Conservation (phyloP, 495 filamentous ascomycete species). For the Xylaria bambusicola region DNA sequence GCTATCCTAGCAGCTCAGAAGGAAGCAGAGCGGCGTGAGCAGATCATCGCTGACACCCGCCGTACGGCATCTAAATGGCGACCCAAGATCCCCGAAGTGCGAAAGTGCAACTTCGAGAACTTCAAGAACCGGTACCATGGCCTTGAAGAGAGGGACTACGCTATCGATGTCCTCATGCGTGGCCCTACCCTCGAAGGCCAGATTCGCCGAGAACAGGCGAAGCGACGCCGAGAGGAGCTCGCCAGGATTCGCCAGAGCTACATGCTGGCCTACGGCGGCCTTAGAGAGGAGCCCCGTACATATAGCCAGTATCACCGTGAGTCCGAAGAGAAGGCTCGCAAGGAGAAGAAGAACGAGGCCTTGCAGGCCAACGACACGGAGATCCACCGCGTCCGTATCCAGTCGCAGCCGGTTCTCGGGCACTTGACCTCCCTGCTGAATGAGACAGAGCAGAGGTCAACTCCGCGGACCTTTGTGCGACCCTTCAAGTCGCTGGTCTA, state of each 20-base stretch:
- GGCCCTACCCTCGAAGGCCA: slow-evolving; percentile 33
- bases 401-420: slow-evolving; percentile 38
- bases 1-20: slow-evolving; percentile 22
- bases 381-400: slow-evolving; percentile 42
- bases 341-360: slow-evolving; percentile 26
- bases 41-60: slow-evolving; percentile 30
- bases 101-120: slow-evolving; percentile 37
- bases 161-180: slow-evolving; percentile 36
- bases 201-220: slow-evolving; percentile 33
- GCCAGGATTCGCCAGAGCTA: slow-evolving; percentile 32
- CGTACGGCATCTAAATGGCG: slow-evolving; percentile 34
- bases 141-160: slow-evolving; percentile 32
- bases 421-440: slow-evolving; percentile 31
- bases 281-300: slow-evolving; percentile 15
- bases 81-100: slow-evolving; percentile 37
- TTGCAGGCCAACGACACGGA: slow-evolving; percentile 27
- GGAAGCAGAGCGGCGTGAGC: slow-evolving; percentile 31
- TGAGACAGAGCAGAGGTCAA: slow-evolving; percentile 25
- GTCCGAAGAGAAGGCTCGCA: slow-evolving; percentile 18
- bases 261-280: slow-evolving; percentile 19
- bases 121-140: slow-evolving; percentile 43
- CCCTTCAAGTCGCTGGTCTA: slow-evolving; percentile 45
- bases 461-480: slow-evolving; percentile 38
- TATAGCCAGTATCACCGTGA: not conserved
- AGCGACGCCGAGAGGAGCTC: slow-evolving; percentile 32